Evolutionary conservation across 2,329 filamentous ascomycete genomes (phyloP), one percentile per base, ranked within the genome.

Genomic region (Trichoderma asperellum): DNA sequence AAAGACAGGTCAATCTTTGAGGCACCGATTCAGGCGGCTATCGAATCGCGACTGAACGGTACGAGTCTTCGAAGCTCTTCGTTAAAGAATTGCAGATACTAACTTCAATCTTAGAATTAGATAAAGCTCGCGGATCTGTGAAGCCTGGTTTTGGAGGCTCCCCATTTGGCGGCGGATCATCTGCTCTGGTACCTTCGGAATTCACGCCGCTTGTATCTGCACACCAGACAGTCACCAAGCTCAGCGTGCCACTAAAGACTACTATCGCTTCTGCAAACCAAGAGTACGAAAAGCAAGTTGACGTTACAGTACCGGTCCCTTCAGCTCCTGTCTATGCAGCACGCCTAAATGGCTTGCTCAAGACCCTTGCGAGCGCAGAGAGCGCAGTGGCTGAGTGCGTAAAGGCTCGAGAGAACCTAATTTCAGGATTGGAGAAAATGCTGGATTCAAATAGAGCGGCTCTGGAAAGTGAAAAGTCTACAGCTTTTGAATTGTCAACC

Each of bases 251-350:
- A 11, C 86, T 90, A 18, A 92, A 90, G 76, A 87, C 88, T 3
- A 86, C 90, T 1, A 79, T 92, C 58, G 87, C 88, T 65, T 87
- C 88, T 14, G 94, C 95, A 56, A 91, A 92, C 73, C 84, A 89
- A 72, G 95, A 98, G 73, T 97, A 93, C 76, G 88, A 91, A 62
- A 97, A 95, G 79, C 85, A 96, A 76, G 92, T 90, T 67, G 92
- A 94, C 74, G 87, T 93, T 0, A 84, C 85, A 34, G 87, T 86
- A 0, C 83, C 87, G 1, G 83, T 91, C 1, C 93, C 95, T 0
- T 91, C 93, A 0, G 91, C 94, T 0, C 94, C 96, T 1, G 94
- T 99, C 24, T 93, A 97, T 76, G 96, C 96, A 2, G 95, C 95
- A 16, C 91, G 93, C 34, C 87, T 99, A 10, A 94, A 92, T 73